These are phyloP conservation scores for Cicer bijugum DNA, from an alignment of 306 rosid species.

Conservation along the genomic window DNA sequence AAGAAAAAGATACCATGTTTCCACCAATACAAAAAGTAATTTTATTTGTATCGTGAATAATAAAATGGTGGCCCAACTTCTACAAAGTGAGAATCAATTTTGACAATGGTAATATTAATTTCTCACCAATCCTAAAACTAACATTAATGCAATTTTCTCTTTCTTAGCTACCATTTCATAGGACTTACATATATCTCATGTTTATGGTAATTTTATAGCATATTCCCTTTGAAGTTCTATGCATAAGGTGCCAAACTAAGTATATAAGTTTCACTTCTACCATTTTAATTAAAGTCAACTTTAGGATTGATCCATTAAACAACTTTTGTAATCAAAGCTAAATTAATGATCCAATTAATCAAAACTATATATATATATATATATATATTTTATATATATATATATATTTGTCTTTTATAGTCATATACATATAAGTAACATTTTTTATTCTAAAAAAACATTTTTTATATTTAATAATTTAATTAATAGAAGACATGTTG, in stretches of 20 bases:
- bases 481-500: not conserved
- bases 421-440: not conserved
- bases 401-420: not conserved
- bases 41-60: not conserved
- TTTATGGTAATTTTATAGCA: not conserved
- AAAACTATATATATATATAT: not conserved
- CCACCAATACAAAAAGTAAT: conserved; percentile 19
- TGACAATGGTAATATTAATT: not conserved
- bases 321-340: not conserved
- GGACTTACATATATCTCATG: conserved; percentile 11
- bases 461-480: conserved; percentile 10
- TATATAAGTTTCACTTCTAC: not conserved
- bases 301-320: not conserved
- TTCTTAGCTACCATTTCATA: not conserved
- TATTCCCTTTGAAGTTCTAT: conserved; percentile 14
- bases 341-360: conserved; percentile 29
- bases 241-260: not conserved
- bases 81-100: conserved; percentile 40
- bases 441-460: too few relatives aligned
- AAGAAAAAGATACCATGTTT: conserved; percentile 33
- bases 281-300: not conserved
- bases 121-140: too few relatives aligned
- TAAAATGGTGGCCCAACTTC: conserved; percentile 21
- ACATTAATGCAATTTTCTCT: not conserved
- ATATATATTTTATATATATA: too few relatives aligned